Percentiles rank a stretch among this genome's conserved stretches.
Evolutionary conservation across 768 basidiomycete genomes (phyloP).

Genomic region (Xanthoconium purpureum): DNA sequence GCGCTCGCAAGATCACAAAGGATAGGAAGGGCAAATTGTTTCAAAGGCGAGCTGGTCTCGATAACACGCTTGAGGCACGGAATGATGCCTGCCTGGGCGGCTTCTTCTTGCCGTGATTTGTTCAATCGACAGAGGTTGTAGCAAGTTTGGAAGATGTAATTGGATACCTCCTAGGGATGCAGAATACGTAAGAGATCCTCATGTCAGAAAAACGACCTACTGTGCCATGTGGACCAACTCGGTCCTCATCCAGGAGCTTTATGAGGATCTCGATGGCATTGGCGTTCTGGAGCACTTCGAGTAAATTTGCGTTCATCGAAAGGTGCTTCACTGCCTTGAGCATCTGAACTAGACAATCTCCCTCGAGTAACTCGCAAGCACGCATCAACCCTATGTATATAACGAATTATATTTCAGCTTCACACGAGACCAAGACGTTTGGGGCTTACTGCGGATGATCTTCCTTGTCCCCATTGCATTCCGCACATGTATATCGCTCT

Average conservation of each 20-base stretch:
- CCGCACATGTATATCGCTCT: conserved; percentile 89
- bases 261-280: conserved; percentile 93
- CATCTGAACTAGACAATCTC: conserved; percentile 84
- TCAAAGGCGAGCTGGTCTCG: conserved; percentile 84
- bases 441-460: conserved; percentile 76
- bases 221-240: conserved; percentile 73
- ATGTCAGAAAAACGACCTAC: conserved; percentile 42
- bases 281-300: conserved; percentile 94
- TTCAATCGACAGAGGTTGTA: conserved; percentile 95
- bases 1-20: conserved; percentile 95
- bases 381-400: conserved; percentile 68
- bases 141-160: conserved; percentile 95
- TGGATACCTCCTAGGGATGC: conserved; percentile 80
- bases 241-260: conserved; percentile 76
- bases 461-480: conserved; percentile 89
- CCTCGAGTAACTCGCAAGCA: conserved; percentile 82
- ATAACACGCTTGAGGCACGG: conserved; percentile 89
- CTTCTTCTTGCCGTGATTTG: conserved; percentile 94
- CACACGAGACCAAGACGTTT: neutral
- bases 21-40: conserved; percentile 96
- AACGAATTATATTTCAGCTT: conserved; percentile 4
- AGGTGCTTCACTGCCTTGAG: conserved; percentile 95
- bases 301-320: conserved; percentile 86
- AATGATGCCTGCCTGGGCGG: conserved; percentile 92
- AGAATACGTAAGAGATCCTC: neutral